Base-by-base conservation (phyloP, 371 early-diverging fungal species). In the Furculomyces boomerangus region DNA sequence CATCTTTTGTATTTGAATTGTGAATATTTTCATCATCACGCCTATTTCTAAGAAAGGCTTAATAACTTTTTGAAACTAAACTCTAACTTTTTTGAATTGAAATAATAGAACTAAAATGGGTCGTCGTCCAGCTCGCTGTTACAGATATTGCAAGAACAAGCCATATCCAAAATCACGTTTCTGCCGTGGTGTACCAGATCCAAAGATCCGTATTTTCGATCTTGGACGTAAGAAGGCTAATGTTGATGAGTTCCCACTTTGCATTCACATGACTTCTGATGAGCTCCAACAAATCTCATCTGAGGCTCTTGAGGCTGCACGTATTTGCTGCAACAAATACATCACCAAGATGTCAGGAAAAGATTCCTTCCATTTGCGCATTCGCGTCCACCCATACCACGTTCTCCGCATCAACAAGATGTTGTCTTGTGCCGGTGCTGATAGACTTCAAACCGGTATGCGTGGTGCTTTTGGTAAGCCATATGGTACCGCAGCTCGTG, bases 371-470 rank as follows among this genome's bases (percentile, higher is more conserved):
- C 99, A 99, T 81, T 78, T 99, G 87, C 85, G 99, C 68, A 79
- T 99, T 55, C 90, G 96, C 66, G 96, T 98, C 62, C 99, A 99
- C 77, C 99, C 99, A 50, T 96, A 86, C 83, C 98, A 99, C 81
- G 98, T 99, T 54, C 75, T 98, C 64, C 93, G 99, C 73, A 99
- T 99, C 88, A 99, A 99, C 87, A 99, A 99, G 84, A 99, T 99
- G 99, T 87, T 99, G 86, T 98, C 98, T 62, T 99, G 99, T 77
- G 99, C 99, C 68, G 99, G 99, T 79, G 99, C 99, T 67, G 99
- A 99, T 64, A 75, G 99, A 78, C 86, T 99, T 68, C 99, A 99
- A 80, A 91, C 90, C 61, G 99, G 99, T 83, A 99, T 99, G 99
- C 91, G 99, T 79, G 98, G 98, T 74, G 98, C 99, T 66, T 99